These are phyloP conservation scores for Begonia masoniana DNA, from an alignment of 306 rosid species.

Conservation along the genomic window DNA sequence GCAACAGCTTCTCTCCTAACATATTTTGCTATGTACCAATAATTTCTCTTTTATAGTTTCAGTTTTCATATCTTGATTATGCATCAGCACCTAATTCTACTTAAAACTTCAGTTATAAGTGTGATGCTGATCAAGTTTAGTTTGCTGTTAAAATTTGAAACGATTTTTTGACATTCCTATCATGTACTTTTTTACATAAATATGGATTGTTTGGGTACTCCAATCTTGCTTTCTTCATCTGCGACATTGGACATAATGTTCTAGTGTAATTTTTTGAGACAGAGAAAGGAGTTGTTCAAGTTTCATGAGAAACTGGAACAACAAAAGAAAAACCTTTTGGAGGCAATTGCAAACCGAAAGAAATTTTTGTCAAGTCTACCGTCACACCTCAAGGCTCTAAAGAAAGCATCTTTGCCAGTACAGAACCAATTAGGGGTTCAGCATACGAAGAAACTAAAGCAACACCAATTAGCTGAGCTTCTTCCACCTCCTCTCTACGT, in stretches of 20 bases:
- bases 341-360: conserved; percentile 67
- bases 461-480: conserved; percentile 80
- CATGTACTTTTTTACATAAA: not conserved
- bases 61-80: too few relatives aligned
- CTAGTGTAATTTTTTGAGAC: conserved; percentile 1
- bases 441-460: conserved; percentile 84
- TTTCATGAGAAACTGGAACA: conserved; percentile 66
- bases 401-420: conserved; percentile 87
- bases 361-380: conserved; percentile 93
- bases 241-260: too few relatives aligned
- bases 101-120: too few relatives aligned
- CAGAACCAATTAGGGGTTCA: conserved; percentile 72
- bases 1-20: too few relatives aligned
- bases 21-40: too few relatives aligned
- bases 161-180: too few relatives aligned
- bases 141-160: too few relatives aligned
- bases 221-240: not conserved
- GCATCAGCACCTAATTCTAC: too few relatives aligned
- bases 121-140: too few relatives aligned
- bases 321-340: conserved; percentile 58
- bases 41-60: too few relatives aligned
- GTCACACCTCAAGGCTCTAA: conserved; percentile 85
- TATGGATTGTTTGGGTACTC: not conserved
- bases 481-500: conserved; percentile 89
- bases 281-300: conserved; percentile 96